Conservation (phyloP, 1,284 basidiomycete genomes). For the Ceratobasidium sp. region DNA sequence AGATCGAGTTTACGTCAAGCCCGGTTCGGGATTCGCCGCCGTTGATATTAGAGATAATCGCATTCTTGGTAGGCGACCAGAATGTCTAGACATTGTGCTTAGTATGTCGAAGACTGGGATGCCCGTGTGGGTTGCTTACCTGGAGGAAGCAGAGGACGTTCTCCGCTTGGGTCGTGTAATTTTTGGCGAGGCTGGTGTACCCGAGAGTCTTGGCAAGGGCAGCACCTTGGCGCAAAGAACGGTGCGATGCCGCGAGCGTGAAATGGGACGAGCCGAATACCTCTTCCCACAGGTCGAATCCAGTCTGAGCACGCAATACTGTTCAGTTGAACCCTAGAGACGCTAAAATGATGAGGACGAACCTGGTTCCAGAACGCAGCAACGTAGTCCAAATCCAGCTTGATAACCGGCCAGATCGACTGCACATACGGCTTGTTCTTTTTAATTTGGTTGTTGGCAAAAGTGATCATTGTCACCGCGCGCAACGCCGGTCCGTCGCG, state of each 20-base stretch:
- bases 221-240: conserved; percentile 65
- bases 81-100: not conserved
- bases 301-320: conserved; percentile 31
- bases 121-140: conserved; percentile 33
- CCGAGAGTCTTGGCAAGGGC: conserved; percentile 62
- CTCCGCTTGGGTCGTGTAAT: conserved; percentile 62
- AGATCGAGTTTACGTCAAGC: conserved; percentile 68
- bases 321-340: not conserved
- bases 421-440: conserved; percentile 41
- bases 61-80: conserved; percentile 13
- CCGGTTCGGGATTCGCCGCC: conserved; percentile 64
- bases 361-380: conserved; percentile 45
- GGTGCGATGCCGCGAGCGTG: conserved; percentile 68
- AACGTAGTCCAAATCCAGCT: conserved; percentile 47
- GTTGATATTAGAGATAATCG: conserved; percentile 59
- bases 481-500: conserved; percentile 52
- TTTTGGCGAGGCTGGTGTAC: conserved; percentile 53
- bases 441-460: conserved; percentile 46
- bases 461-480: conserved; percentile 47
- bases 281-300: conserved; percentile 76
- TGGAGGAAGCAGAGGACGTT: conserved; percentile 69
- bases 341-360: not conserved
- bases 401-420: conserved; percentile 46
- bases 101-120: not conserved
- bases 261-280: conserved; percentile 70